Percentiles rank a stretch among this genome's conserved stretches.
phyloP scores from a whole-genome alignment of 2,329 filamentous ascomycete genomes.

The Aureobasidium sp. region DNA sequence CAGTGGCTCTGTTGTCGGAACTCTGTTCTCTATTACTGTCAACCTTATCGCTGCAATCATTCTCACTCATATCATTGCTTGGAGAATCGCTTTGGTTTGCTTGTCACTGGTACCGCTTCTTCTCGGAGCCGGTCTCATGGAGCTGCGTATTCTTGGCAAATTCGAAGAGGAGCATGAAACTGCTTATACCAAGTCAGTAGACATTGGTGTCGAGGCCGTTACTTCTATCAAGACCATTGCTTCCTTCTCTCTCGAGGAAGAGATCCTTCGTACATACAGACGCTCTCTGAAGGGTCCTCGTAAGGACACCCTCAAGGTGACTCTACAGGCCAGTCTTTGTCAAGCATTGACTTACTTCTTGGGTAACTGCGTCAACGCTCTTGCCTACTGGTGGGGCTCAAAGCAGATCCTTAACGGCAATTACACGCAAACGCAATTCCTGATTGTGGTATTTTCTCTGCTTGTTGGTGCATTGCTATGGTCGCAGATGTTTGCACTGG shows the following conservation, averaged over 20 bases:
- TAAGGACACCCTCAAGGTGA: constrained; percentile 16
- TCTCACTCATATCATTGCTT: constrained; percentile 61
- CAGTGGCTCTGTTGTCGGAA: constrained; percentile 62
- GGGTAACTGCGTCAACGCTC: constrained; percentile 61
- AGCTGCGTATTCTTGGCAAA: constrained; percentile 51
- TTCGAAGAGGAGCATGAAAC: constrained; percentile 48
- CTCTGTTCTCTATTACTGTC: constrained; percentile 56
- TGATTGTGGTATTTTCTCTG: constrained; percentile 63
- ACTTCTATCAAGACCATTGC: constrained; percentile 45
- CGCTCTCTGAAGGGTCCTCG: constrained; percentile 17
- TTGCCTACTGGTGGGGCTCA: constrained; percentile 75
- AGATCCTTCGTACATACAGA: constrained; percentile 29
- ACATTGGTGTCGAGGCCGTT: constrained; percentile 44
- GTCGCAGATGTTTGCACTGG: constrained; percentile 66
- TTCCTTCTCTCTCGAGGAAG: constrained; percentile 42
- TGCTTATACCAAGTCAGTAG: constrained; percentile 42
- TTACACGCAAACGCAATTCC: constrained; percentile 60
- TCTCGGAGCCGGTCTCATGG: constrained; percentile 60
- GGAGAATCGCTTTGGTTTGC: constrained; percentile 68
- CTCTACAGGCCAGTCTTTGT: constrained; percentile 34
- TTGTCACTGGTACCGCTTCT: constrained; percentile 60
- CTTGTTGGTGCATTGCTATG: constrained; percentile 65
- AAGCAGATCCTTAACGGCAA: constrained; percentile 58
- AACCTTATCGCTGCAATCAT: constrained; percentile 62
- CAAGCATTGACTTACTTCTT: constrained; percentile 52